A percentile compares a stretch with the other conserved stretches of the same genome.
phyloP scores from a whole-genome alignment of 2,329 filamentous ascomycete species.

The Zymoseptoria ardabiliae region DNA sequence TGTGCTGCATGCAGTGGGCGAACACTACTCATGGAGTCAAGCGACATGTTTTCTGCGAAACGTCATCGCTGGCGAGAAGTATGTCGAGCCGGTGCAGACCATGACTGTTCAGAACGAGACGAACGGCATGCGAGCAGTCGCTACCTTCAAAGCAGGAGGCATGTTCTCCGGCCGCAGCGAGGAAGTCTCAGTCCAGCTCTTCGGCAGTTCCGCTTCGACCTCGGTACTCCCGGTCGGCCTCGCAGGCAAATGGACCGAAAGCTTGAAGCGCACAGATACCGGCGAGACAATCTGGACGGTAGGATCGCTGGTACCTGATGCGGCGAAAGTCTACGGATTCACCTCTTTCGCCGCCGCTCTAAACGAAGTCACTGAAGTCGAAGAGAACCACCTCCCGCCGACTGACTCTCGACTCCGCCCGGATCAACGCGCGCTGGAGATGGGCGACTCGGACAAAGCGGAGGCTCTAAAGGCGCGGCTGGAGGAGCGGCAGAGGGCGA shows the following conservation, averaged over 20 bases:
- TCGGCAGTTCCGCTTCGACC: slow-evolving; percentile 50
- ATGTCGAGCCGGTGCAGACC: slow-evolving; percentile 85
- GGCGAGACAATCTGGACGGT: slow-evolving; percentile 70
- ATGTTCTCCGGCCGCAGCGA: slow-evolving; percentile 96
- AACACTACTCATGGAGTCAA: slow-evolving; percentile 80
- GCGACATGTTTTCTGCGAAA: slow-evolving; percentile 90
- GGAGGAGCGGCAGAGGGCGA: slow-evolving; percentile 74
- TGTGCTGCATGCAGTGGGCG: slow-evolving; percentile 59
- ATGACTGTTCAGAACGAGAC: slow-evolving; percentile 83
- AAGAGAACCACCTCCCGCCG: slow-evolving; percentile 64
- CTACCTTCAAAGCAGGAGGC: slow-evolving; percentile 87
- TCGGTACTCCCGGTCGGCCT: slow-evolving; percentile 60
- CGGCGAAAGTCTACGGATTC: slow-evolving; percentile 75
- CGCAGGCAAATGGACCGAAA: slow-evolving; percentile 75
- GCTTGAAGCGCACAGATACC: slow-evolving; percentile 57
- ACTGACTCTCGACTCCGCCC: slow-evolving; percentile 81
- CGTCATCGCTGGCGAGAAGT: slow-evolving; percentile 96
- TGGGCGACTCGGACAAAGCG: slow-evolving; percentile 72
- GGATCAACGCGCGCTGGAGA: slow-evolving; percentile 79
- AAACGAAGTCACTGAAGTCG: slow-evolving; percentile 79
- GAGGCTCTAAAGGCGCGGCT: slow-evolving; percentile 75
- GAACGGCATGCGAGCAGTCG: slow-evolving; percentile 72
- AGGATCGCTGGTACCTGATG: slow-evolving; percentile 69
- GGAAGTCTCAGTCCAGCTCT: slow-evolving; percentile 72
- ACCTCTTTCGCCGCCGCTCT: slow-evolving; percentile 78